Percentiles rank a stretch among this genome's conserved stretches.
phyloP scores from a whole-genome alignment of 257 asterid species.

The Solanum appendiculatum region DNA sequence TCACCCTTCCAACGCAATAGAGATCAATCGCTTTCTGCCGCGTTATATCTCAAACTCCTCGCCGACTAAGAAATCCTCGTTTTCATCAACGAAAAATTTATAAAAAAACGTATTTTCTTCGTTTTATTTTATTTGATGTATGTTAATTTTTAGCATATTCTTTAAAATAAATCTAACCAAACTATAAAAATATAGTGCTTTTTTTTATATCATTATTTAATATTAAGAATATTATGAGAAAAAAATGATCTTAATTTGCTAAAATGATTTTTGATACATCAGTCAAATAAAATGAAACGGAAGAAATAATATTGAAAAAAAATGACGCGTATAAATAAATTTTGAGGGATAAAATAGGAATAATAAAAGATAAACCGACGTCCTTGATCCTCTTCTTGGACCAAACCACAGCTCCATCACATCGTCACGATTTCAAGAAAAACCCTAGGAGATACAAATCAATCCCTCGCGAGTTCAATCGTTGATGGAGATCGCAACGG shows the following conservation, averaged over 20 bases:
- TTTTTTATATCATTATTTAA: no score
- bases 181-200: neutral
- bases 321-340: neutral
- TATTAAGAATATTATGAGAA: neutral
- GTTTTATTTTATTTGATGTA: neutral
- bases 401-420: neutral
- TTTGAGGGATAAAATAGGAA: neutral
- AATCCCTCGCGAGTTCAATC: constrained; percentile 29
- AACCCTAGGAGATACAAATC: constrained; percentile 33
- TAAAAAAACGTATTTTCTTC: neutral
- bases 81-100: neutral
- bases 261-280: no score
- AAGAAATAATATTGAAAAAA: neutral
- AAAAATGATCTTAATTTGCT: neutral
- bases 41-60: neutral
- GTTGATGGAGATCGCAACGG: constrained; percentile 84
- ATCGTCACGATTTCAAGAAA: constrained; percentile 8
- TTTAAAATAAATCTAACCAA: no score
- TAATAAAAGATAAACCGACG: neutral
- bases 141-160: neutral
- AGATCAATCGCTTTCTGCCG: neutral
- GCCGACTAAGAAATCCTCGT: neutral
- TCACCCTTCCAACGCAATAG: neutral
- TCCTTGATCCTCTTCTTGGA: neutral
- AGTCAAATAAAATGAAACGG: neutral